Conservation (phyloP, 345 rosid species). For the Ricinus communis region DNA sequence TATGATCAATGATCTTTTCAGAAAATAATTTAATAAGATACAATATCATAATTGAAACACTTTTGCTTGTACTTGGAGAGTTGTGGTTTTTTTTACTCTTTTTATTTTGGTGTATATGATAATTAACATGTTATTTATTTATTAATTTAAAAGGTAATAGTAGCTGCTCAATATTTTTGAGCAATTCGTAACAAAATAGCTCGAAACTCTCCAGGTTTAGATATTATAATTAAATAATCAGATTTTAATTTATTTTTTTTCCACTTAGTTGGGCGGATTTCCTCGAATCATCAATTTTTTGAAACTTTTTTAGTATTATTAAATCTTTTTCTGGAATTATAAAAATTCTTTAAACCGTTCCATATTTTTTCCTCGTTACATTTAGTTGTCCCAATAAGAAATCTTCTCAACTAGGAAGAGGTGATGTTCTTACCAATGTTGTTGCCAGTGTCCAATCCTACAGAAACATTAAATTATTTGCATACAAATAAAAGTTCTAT, state of each 20-base stretch:
- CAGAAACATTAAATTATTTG: too few species aligned
- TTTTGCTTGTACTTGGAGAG: too few species aligned
- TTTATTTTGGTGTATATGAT: too few species aligned
- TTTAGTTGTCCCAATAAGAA: constrained; percentile 29
- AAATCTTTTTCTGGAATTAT: constrained; percentile 41
- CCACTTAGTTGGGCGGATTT: constrained; percentile 50
- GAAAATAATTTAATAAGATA: too few species aligned
- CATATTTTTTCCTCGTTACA: constrained; percentile 40
- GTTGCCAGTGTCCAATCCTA: constrained; percentile 50
- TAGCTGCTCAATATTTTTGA: too few species aligned
- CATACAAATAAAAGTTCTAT: too few species aligned
- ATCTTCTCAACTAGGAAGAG: constrained; percentile 38
- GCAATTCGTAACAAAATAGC: constrained; percentile 29
- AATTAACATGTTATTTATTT: too few species aligned
- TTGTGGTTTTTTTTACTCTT: too few species aligned
- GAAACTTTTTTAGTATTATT: constrained; percentile 23
- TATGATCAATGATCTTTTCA: too few species aligned
- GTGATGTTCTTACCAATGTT: constrained; percentile 40
- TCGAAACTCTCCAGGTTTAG: constrained; percentile 34
- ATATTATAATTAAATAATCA: constrained; percentile 63
- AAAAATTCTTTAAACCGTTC: constrained; percentile 46
- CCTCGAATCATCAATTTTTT: constrained; percentile 43
- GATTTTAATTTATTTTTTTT: constrained; percentile 39
- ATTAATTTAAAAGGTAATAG: too few species aligned
- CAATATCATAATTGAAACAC: too few species aligned